phyloP scores from a whole-genome alignment of 345 rosid species.

The Melastoma malabathricum region DNA sequence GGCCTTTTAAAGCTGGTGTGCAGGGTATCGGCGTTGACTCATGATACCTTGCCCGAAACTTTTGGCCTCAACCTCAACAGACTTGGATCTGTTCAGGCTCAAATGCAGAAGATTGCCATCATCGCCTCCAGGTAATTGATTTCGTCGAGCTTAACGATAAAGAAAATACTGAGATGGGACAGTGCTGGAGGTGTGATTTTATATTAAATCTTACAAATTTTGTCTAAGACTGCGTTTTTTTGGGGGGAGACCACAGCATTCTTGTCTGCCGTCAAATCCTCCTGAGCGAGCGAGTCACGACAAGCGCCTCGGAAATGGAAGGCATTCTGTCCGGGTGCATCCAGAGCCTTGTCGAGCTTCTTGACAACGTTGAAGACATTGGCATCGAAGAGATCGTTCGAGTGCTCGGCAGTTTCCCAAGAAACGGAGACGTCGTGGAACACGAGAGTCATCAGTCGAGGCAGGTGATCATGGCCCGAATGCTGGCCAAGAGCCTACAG shows the following conservation, averaged over 20 bases:
- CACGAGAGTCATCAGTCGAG: conserved; percentile 20
- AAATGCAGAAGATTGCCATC: conserved; percentile 67
- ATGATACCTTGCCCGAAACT: conserved; percentile 56
- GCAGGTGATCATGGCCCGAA: conserved; percentile 49
- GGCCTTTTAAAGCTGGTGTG: conserved; percentile 66
- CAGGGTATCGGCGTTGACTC: conserved; percentile 45
- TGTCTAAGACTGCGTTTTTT: background rate
- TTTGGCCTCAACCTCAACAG: conserved; percentile 51
- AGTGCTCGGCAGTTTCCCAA: conserved; percentile 22
- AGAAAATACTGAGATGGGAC: background rate
- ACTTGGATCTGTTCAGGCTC: conserved; percentile 56
- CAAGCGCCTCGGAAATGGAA: conserved; percentile 41
- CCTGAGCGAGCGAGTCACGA: conserved; percentile 32
- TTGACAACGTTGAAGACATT: conserved; percentile 33
- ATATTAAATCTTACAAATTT: background rate
- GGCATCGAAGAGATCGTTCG: conserved; percentile 54
- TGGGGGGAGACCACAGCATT: conserved; percentile 29
- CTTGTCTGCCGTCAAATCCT: conserved; percentile 71
- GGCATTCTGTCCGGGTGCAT: conserved; percentile 26
- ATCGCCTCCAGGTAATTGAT: conserved; percentile 46
- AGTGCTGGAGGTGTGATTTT: background rate
- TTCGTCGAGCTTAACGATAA: background rate
- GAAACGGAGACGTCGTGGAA: conserved; percentile 11
- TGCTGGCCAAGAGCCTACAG: conserved; percentile 60
- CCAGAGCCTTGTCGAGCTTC: conserved; percentile 27